Evolutionary conservation across 805 yeast species (phyloP).

Genomic region (Lipomyces japonicus): DNA sequence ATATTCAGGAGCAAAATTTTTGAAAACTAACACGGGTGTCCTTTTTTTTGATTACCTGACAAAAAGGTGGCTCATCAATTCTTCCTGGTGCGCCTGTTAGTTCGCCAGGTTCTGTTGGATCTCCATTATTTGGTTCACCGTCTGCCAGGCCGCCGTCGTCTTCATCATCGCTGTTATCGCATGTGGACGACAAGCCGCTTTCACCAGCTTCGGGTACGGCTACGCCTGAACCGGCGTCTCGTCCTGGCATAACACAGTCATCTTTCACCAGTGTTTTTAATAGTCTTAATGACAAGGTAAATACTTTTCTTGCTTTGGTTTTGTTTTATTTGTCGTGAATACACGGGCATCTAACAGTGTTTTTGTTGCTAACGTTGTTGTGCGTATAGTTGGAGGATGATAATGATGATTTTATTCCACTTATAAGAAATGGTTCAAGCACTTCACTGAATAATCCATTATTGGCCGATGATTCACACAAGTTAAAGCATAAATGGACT

Average conservation of each 20-base stretch:
- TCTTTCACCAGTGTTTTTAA: constrained; percentile 5
- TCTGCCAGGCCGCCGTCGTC: too few relatives aligned
- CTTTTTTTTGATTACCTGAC: too few relatives aligned
- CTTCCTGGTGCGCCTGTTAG: constrained; percentile 4
- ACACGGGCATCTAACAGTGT: too few relatives aligned
- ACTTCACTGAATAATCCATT: neutral
- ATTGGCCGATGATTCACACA: constrained; percentile 51
- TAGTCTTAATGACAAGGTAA: too few relatives aligned
- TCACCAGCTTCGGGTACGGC: constrained; percentile 1
- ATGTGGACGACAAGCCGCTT: neutral
- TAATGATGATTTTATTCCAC: constrained; percentile 2
- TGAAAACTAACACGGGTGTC: too few relatives aligned
- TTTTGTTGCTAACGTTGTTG: too few relatives aligned
- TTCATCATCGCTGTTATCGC: constrained; percentile 7
- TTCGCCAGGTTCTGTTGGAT: neutral
- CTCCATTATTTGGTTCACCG: constrained; percentile 3
- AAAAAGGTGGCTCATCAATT: constrained; percentile 11
- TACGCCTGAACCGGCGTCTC: constrained; percentile 3
- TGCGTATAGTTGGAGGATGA: neutral
- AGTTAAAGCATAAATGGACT: constrained; percentile 88
- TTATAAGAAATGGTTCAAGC: neutral
- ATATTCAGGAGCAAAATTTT: too few relatives aligned
- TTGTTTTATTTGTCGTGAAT: too few relatives aligned
- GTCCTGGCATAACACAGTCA: constrained; percentile 1
- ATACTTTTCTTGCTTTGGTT: too few relatives aligned